Evolutionary conservation across 768 basidiomycete genomes (phyloP).

Genomic region (Lentinula guzmanii): DNA sequence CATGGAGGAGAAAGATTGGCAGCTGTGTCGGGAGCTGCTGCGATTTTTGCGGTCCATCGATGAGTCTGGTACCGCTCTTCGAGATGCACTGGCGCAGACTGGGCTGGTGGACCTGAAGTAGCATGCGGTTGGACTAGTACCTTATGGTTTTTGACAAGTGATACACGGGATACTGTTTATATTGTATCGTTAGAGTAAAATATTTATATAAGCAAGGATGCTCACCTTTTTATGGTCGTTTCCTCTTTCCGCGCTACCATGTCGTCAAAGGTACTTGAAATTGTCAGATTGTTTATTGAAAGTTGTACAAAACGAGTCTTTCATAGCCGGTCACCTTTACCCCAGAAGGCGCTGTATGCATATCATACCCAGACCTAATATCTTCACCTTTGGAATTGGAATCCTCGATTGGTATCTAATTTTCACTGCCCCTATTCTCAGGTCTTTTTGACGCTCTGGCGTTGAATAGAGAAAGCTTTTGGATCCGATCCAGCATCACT

Average conservation of each 20-base stretch:
- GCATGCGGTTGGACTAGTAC: neutral
- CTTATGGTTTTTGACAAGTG: too few relatives aligned
- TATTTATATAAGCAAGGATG: too few relatives aligned
- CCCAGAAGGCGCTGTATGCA: slow-evolving; percentile 46
- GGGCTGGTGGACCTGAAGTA: slow-evolving; percentile 20
- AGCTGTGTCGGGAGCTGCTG: slow-evolving; percentile 85
- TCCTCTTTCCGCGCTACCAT: neutral
- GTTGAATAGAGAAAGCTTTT: slow-evolving; percentile 63
- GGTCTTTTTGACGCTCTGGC: slow-evolving; percentile 3
- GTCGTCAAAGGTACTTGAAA: neutral
- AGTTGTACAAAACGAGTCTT: neutral
- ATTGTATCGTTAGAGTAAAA: too few relatives aligned
- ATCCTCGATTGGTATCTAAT: slow-evolving; percentile 52
- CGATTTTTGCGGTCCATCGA: slow-evolving; percentile 93
- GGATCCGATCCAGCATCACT: slow-evolving; percentile 71
- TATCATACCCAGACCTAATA: slow-evolving; percentile 57
- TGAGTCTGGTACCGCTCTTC: slow-evolving; percentile 70
- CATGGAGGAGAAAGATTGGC: slow-evolving; percentile 76
- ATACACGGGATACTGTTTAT: too few relatives aligned
- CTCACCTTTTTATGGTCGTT: too few relatives aligned
- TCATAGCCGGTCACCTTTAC: slow-evolving; percentile 25
- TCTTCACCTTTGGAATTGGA: slow-evolving; percentile 47
- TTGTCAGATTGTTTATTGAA: too few relatives aligned
- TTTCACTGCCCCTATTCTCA: slow-evolving; percentile 1
- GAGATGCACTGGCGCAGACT: slow-evolving; percentile 53